These are phyloP conservation scores for Zanthoxylum bungeanum DNA, from an alignment of 345 rosid species.

Conservation along the genomic window DNA sequence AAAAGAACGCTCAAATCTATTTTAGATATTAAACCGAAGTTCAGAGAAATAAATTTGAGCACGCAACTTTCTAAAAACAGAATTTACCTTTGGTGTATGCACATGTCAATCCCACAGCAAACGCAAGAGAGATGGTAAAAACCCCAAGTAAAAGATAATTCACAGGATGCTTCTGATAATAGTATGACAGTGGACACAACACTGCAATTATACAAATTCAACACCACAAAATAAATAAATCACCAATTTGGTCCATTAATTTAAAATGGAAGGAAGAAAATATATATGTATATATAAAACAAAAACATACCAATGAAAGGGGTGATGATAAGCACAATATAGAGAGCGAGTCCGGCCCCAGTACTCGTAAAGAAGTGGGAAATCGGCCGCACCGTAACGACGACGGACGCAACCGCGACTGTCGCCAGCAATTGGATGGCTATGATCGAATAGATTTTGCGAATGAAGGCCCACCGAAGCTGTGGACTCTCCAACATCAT, in stretches of 20 bases:
- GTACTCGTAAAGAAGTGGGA: slow-evolving; percentile 65
- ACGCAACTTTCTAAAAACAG: not conserved
- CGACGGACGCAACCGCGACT: slow-evolving; percentile 69
- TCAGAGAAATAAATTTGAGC: slow-evolving; percentile 6
- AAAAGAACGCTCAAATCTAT: too few relatives aligned
- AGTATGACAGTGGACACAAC: slow-evolving; percentile 74
- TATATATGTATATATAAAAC: too few relatives aligned
- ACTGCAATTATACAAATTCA: slow-evolving; percentile 37
- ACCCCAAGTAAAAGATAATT: slow-evolving; percentile 76
- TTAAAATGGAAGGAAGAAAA: not conserved
- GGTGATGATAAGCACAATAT: slow-evolving; percentile 62
- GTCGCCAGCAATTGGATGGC: slow-evolving; percentile 70
- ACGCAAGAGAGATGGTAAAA: slow-evolving; percentile 70
- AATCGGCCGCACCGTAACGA: slow-evolving; percentile 60
- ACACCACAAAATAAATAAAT: not conserved
- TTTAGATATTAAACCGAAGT: too few relatives aligned
- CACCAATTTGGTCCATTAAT: not conserved
- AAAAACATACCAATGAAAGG: slow-evolving; percentile 64
- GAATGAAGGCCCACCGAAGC: slow-evolving; percentile 89
- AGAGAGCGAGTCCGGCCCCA: slow-evolving; percentile 64
- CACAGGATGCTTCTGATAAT: slow-evolving; percentile 85
- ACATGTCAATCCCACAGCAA: slow-evolving; percentile 82
- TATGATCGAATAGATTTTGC: slow-evolving; percentile 78
- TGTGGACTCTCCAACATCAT: slow-evolving; percentile 83
- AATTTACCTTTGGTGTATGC: slow-evolving; percentile 73